Evolutionary conservation across 2,329 filamentous ascomycete species (phyloP), one percentile per base, ranked within the genome.

Genomic region (Claviceps citrina): DNA sequence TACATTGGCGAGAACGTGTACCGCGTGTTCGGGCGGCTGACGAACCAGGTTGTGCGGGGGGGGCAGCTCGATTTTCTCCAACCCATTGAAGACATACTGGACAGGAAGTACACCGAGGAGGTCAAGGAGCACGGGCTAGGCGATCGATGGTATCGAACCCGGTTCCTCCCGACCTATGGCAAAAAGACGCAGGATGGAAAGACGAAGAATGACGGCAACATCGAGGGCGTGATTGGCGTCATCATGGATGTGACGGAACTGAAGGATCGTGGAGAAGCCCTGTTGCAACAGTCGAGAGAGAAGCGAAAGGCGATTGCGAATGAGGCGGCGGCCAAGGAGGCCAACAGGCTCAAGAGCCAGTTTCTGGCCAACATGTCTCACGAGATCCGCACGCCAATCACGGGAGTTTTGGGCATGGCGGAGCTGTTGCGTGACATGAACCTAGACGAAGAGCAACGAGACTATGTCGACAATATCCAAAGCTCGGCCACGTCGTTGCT

Each of bases 351-450:
- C 53, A 91, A 89, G 62, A 82, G 76, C 48, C 81, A 84, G 47
- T 87, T 87, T 49, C 61, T 85, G 5, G 81, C 81, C 12, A 84
- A 84, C 57, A 84, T 84, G 80, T 81, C 76, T n/a, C 81, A 84
- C 53, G 81, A 85, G 53, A 84, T 85, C 36, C 68, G 78, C 32
- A 84, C 79, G 0, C 83, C 83, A 1, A 86, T 89, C 45, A 81
- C 80, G 1, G 83, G 83, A 16, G 81, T 87, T 5, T 77, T 87
- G 43, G 82, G 82, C 19, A 86, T 86, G 81, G 75, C 78, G 1
- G 81, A 87, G 49, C 63, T 89, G 7, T 61, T 87, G 7, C 64
- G 78, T 24, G 80, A 84, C 45, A 81, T 77, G 52, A 60, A 73
- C 13, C 59, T 87, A 19, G 68, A 76, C 39, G 66, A 71, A n/a